Conservation (phyloP, 2,329 filamentous ascomycete species). For the Didymella pomorum region DNA sequence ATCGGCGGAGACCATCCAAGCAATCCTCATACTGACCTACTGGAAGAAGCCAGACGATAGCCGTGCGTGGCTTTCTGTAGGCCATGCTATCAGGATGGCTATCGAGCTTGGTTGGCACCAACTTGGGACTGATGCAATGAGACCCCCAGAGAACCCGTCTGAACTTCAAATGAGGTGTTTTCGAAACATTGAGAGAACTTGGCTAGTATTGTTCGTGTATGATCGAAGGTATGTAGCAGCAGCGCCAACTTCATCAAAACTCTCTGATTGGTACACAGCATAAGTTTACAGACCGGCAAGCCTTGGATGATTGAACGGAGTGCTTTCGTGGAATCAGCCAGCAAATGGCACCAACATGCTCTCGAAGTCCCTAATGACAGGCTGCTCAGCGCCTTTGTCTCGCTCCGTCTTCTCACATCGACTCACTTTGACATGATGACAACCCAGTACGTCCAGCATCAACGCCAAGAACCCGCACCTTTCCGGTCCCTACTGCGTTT, state of each 20-base stretch:
- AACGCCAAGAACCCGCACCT: not conserved
- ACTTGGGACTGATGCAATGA: conserved; percentile 2
- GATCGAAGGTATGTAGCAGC: conserved; percentile 12
- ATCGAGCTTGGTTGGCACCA: conserved; percentile 23
- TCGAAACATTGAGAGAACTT: conserved; percentile 11
- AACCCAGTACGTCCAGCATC: not conserved
- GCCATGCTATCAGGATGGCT: conserved; percentile 18
- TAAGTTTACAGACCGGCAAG: conserved; percentile 11
- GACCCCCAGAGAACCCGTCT: not conserved
- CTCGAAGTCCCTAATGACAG: conserved; percentile 18
- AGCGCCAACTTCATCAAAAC: not conserved
- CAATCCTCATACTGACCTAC: conserved; percentile 20
- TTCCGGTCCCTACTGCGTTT: conserved; percentile 5
- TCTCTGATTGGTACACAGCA: not conserved
- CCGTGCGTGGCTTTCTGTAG: conserved; percentile 18
- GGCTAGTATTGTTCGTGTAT: conserved; percentile 16
- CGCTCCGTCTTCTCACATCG: conserved; percentile 9
- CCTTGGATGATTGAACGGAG: conserved; percentile 20
- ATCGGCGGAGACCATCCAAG: conserved; percentile 13
- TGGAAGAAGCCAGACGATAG: conserved; percentile 20
- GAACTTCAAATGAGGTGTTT: not conserved
- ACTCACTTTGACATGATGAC: conserved; percentile 2
- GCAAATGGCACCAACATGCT: conserved; percentile 6
- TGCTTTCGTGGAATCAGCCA: conserved; percentile 7
- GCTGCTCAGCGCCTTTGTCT: conserved; percentile 20